Percentiles rank a stretch among this genome's conserved stretches.
Evolutionary conservation across 163 green algal genomes (phyloP).

Genomic region (Chlamydomonas reinhardtii): DNA sequence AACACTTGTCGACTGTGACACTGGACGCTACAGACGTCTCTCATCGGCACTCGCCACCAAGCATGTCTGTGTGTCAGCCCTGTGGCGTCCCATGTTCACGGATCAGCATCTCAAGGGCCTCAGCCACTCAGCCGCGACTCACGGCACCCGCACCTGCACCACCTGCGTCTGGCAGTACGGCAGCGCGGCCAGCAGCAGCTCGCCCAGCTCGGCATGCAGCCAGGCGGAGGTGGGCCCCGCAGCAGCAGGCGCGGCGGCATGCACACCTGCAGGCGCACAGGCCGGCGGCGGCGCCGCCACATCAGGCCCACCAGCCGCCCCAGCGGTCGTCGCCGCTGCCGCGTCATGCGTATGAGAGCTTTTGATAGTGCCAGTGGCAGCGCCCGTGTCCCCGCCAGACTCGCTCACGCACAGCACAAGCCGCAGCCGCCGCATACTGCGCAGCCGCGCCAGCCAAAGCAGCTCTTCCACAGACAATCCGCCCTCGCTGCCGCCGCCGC

Average conservation of each 20-base stretch:
- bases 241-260: no score
- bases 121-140: constrained; percentile 5
- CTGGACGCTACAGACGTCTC: no score
- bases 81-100: no score
- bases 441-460: constrained; percentile 9
- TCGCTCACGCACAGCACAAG: constrained; percentile 14
- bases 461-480: not conserved
- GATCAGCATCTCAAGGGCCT: no score
- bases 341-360: no score
- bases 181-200: constrained; percentile 15
- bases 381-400: not conserved
- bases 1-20: no score
- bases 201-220: constrained; percentile 5
- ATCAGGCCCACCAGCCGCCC: no score
- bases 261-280: not conserved
- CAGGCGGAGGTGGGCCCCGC: constrained; percentile 1
- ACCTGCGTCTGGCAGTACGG: constrained; percentile 18
- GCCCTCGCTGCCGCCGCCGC: not conserved
- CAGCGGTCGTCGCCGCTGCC: not conserved
- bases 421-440: constrained; percentile 12
- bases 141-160: constrained; percentile 22
- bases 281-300: not conserved
- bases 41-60: no score
- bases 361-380: no score
- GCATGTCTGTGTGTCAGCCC: no score